Evolutionary conservation across 495 filamentous ascomycete species (phyloP).

Genomic region (Aspergillus funiculosus): DNA sequence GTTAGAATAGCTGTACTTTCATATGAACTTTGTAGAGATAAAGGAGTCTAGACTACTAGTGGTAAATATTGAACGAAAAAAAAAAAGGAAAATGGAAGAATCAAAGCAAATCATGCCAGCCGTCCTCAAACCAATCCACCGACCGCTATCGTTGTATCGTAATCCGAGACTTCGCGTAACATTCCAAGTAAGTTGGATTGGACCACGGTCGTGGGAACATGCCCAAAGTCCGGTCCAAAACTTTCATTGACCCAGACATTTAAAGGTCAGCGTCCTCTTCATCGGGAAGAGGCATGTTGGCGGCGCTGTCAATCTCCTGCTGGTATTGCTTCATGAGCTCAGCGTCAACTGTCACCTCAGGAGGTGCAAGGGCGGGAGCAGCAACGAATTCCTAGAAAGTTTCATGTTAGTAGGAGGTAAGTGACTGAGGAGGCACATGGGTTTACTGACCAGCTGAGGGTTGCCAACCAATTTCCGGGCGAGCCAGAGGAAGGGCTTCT

Average conservation of each 20-base stretch:
- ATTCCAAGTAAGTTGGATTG: conserved; percentile 17
- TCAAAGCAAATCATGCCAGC: conserved; percentile 38
- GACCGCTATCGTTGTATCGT: conserved; percentile 44
- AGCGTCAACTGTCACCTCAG: conserved; percentile 82
- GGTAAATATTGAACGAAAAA: conserved; percentile 26
- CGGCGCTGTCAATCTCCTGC: conserved; percentile 81
- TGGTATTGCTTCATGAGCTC: conserved; percentile 73
- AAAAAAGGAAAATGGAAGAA: conserved; percentile 35
- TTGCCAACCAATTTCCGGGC: conserved; percentile 98
- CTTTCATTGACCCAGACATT: conserved; percentile 21
- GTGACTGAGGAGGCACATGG: not conserved
- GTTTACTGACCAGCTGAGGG: conserved; percentile 65
- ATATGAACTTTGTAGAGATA: conserved; percentile 34
- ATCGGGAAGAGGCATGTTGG: conserved; percentile 80
- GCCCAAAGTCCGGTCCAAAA: conserved; percentile 16
- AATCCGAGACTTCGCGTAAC: conserved; percentile 28
- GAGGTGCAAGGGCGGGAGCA: conserved; percentile 86
- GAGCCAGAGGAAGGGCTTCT: conserved; percentile 99
- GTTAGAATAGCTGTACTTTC: conserved; percentile 12
- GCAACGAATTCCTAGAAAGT: conserved; percentile 84
- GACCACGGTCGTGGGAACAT: conserved; percentile 5
- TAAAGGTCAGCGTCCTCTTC: conserved; percentile 86
- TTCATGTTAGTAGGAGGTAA: conserved; percentile 12
- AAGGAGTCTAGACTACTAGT: conserved; percentile 44
- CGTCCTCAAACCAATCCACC: conserved; percentile 34